Evolutionary conservation across 192 early-diverging fungal species (phyloP), one percentile per base, ranked within the genome.

Genomic region (Linnemannia hyalina): DNA sequence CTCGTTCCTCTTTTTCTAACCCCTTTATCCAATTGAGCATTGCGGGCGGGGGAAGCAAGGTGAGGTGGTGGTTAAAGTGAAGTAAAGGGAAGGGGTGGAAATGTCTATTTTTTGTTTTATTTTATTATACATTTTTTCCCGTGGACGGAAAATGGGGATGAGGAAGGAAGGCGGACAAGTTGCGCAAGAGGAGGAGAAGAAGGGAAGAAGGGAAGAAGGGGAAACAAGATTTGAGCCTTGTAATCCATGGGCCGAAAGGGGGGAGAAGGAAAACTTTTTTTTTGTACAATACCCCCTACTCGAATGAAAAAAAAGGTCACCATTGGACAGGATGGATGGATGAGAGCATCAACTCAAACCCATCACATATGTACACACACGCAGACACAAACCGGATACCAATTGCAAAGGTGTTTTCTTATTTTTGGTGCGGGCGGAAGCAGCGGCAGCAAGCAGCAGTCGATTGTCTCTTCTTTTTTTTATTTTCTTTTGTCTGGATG

Each of bases 81-180:
- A 32, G 32, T 40, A 40, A 72, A 46, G 71, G 13, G 72, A 32
- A 32, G 42, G 68, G 44, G 47, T 36, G 36, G 32, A 79, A 76
- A 52, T 46, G 46, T 8, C 26, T 73, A 46, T 73, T 73, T 40
- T 75, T 57, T 52, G 36, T 77, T 77, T 69, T 35, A 69, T 68
- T 47, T 69, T 76, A 69, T 68, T 47, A 52, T 76, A 29, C 35
- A 1, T 35, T 74, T 26, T 26, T 63, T 65, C 60, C 60, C 60
- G 60, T 65, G 41, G 26, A 26, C 44, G 44, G 41, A 73, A 73
- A 46, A 46, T 73, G 71, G 41, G 35, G 41, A 72, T 13, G 40
- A 73, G 22, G n/a, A 20, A 8, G 60, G 60, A 65, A 0, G 60
- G 60, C 60, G 9, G 29, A 15, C 60, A 32, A 65, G 60, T 65